phyloP scores from a whole-genome alignment of 2,329 filamentous ascomycete species.

The Trichoderma sp. region DNA sequence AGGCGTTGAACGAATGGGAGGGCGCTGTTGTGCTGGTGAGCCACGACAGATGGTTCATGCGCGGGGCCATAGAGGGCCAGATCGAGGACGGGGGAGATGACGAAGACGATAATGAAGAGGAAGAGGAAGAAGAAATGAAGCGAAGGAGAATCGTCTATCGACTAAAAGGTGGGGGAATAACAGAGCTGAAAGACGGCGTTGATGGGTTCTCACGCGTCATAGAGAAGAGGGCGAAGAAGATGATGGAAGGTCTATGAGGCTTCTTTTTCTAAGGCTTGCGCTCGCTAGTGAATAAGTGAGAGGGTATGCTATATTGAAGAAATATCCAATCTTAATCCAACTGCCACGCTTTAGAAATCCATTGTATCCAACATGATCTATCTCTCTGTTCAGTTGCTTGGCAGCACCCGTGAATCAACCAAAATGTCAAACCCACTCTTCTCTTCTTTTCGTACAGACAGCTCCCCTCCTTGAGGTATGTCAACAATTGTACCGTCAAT shows the following conservation, averaged over 20 bases:
- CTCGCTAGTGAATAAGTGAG: neutral
- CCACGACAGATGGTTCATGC: constrained; percentile 80
- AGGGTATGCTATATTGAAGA: neutral
- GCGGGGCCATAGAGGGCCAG: constrained; percentile 57
- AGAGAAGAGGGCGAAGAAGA: constrained; percentile 55
- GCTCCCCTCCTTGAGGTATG: constrained; percentile 67
- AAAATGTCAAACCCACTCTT: constrained; percentile 45
- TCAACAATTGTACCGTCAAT: constrained; percentile 87
- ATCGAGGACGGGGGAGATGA: constrained; percentile 41
- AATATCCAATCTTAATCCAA: neutral
- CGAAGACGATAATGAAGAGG: constrained; percentile 37
- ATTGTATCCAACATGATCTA: neutral
- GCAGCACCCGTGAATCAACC: constrained; percentile 35
- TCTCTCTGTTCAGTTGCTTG: constrained; percentile 1
- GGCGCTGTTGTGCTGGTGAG: constrained; percentile 76
- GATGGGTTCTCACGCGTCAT: constrained; percentile 63
- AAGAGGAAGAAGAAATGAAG: constrained; percentile 42
- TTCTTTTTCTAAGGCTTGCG: neutral
- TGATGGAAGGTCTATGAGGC: constrained; percentile 29
- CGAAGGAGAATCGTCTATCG: constrained; percentile 59
- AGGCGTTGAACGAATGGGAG: constrained; percentile 64
- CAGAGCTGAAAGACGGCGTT: constrained; percentile 57
- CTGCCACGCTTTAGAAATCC: neutral
- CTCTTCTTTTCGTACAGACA: constrained; percentile 59
- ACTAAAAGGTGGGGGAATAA: constrained; percentile 57